Conservation (phyloP, 345 rosid species). For the Eucalyptus guilfoylei region DNA sequence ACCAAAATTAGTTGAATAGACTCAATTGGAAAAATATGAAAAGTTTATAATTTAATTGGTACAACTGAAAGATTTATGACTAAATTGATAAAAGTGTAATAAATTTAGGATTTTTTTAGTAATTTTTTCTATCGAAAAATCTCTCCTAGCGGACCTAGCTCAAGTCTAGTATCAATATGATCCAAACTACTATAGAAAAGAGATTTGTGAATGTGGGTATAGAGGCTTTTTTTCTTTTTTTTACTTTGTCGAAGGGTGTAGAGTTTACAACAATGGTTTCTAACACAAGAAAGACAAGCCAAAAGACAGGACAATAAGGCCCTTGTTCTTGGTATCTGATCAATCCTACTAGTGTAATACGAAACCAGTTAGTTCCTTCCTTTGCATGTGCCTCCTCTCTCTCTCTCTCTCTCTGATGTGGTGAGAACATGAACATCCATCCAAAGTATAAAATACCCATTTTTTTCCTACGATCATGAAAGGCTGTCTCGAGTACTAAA, state of each 20-base stretch:
- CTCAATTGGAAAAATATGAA: too few relatives aligned
- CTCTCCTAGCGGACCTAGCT: not conserved
- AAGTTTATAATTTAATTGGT: too few relatives aligned
- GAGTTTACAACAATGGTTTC: not conserved
- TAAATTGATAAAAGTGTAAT: too few relatives aligned
- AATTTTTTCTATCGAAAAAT: not conserved
- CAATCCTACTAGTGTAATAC: not conserved
- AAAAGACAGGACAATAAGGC: not conserved
- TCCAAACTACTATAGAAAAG: not conserved
- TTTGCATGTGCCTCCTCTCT: not conserved
- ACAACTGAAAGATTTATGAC: fast-evolving
- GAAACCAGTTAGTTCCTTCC: not conserved
- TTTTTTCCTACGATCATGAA: not conserved
- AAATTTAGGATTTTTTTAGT: fast-evolving
- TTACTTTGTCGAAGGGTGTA: not conserved
- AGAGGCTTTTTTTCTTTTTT: not conserved
- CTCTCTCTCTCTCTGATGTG: not conserved
- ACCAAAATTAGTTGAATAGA: too few relatives aligned
- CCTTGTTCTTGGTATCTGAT: not conserved
- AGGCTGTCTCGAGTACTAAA: not conserved
- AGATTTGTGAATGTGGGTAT: not conserved
- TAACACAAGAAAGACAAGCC: not conserved
- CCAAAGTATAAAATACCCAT: not conserved
- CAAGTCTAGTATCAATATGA: not conserved
- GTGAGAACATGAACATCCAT: not conserved